phyloP scores from a whole-genome alignment of 495 filamentous ascomycete genomes.

The Penicillium herquei region DNA sequence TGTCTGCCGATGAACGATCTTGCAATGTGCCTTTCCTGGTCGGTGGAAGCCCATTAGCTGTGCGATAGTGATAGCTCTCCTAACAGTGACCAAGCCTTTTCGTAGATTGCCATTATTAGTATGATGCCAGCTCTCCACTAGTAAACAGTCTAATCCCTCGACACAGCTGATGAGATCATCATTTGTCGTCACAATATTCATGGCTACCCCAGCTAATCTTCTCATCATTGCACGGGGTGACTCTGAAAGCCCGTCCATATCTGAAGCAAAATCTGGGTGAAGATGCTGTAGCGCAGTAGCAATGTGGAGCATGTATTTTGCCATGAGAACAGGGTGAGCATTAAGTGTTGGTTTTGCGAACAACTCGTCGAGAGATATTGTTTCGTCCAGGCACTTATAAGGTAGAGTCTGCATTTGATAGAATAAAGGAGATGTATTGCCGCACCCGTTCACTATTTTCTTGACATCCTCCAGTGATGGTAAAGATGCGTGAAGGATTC shows the following conservation, averaged over 20 bases:
- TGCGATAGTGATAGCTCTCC: conserved; percentile 41
- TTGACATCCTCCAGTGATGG: conserved; percentile 15
- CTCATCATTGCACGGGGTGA: conserved; percentile 10
- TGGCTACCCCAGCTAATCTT: conserved; percentile 13
- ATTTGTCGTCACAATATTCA: conserved; percentile 15
- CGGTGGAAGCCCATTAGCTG: conserved; percentile 49
- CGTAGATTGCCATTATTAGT: conserved; percentile 45
- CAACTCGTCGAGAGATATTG: conserved; percentile 4
- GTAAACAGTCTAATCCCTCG: conserved; percentile 46
- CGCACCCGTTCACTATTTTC: conserved; percentile 13
- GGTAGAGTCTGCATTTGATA: conserved; percentile 15
- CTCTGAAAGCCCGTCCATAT: conserved; percentile 11
- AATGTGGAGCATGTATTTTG: conserved; percentile 16
- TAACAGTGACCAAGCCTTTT: conserved; percentile 33
- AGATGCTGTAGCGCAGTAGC: conserved; percentile 21
- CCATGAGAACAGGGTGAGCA: conserved; percentile 22
- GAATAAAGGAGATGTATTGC: conserved; percentile 11
- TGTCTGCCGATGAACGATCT: conserved; percentile 17
- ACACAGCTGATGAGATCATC: conserved; percentile 15
- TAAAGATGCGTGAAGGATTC: conserved; percentile 8
- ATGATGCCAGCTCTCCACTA: conserved; percentile 43
- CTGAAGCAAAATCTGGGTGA: conserved; percentile 10
- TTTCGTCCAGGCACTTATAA: conserved; percentile 16
- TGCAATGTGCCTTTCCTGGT: conserved; percentile 11
- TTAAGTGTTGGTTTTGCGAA: conserved; percentile 10